A percentile compares a stretch with the other conserved stretches of the same genome.
phyloP scores from a whole-genome alignment of 768 basidiomycete species.

The Trametes cubensis region DNA sequence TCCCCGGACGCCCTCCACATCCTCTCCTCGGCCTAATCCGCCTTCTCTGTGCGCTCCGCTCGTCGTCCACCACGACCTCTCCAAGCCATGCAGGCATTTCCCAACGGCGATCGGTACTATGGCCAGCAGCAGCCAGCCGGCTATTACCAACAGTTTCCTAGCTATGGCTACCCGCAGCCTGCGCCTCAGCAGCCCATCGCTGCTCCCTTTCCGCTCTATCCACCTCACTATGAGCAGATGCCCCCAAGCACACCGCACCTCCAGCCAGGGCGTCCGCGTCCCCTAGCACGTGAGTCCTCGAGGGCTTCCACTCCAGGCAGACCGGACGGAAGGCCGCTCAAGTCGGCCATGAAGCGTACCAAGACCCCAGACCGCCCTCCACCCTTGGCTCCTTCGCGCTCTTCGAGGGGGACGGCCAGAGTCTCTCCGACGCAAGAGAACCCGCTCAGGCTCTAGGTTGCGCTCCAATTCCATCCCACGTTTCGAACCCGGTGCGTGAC shows the following conservation, averaged over 20 bases:
- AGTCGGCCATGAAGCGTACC: slow-evolving; percentile 61
- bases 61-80: not conserved
- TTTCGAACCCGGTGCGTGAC: slow-evolving; percentile 31
- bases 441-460: slow-evolving; percentile 24
- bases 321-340: slow-evolving; percentile 39
- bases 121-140: slow-evolving; percentile 18
- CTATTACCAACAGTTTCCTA: slow-evolving; percentile 25
- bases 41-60: slow-evolving; percentile 13
- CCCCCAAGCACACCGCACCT: slow-evolving; percentile 18
- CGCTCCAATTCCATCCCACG: slow-evolving; percentile 39
- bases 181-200: slow-evolving; percentile 17
- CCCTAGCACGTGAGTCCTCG: slow-evolving; percentile 20
- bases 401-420: slow-evolving; percentile 23
- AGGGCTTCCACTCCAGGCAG: slow-evolving; percentile 19
- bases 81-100: slow-evolving; percentile 27
- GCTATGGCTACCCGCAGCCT: slow-evolving; percentile 22
- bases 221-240: slow-evolving; percentile 20
- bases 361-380: slow-evolving; percentile 28
- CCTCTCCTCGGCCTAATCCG: not conserved
- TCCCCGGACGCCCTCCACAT: not conserved
- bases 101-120: slow-evolving; percentile 23
- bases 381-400: slow-evolving; percentile 14
- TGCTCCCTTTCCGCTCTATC: slow-evolving; percentile 23
- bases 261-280: slow-evolving; percentile 20
- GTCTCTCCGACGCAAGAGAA: slow-evolving; percentile 16